Evolutionary conservation across 2,329 filamentous ascomycete species (phyloP).

Genomic region (Cryphonectria japonica): DNA sequence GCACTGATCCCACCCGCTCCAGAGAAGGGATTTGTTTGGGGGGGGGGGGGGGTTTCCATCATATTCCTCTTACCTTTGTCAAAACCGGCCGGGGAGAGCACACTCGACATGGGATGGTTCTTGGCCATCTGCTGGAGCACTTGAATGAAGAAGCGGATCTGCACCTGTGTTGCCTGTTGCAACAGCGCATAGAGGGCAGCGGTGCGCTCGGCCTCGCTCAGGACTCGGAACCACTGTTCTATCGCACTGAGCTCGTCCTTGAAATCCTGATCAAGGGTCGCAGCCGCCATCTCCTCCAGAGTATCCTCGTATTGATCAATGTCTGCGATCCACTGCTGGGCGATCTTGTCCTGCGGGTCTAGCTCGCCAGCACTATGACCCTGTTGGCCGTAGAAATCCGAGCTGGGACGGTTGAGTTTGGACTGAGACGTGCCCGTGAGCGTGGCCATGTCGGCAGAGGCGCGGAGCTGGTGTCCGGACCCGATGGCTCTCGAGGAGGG

Average conservation of each 20-base stretch:
- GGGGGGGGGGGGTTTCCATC: not conserved
- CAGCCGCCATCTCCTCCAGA: constrained; percentile 96
- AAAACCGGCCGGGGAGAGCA: constrained; percentile 92
- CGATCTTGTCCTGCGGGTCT: constrained; percentile 89
- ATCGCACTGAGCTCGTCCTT: constrained; percentile 99
- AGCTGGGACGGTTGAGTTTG: constrained; percentile 87
- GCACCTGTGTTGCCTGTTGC: constrained; percentile 98
- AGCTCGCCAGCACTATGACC: constrained; percentile 69
- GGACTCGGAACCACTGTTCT: constrained; percentile 98
- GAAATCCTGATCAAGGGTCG: constrained; percentile 98
- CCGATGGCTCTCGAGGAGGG: constrained; percentile 78
- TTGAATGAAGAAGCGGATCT: constrained; percentile 99
- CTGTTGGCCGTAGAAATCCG: constrained; percentile 86
- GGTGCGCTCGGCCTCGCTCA: constrained; percentile 95
- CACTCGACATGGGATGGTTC: constrained; percentile 94
- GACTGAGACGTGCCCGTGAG: constrained; percentile 68
- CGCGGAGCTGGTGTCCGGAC: constrained; percentile 83
- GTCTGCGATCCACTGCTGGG: constrained; percentile 98
- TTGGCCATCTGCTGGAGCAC: constrained; percentile 99
- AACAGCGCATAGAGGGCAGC: constrained; percentile 93
- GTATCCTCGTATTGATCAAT: constrained; percentile 99
- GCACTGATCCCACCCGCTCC: not conserved
- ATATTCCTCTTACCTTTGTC: constrained; percentile 75
- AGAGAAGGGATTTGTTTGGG: no score
- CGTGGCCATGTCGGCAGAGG: constrained; percentile 93